Evolutionary conservation across 2,329 filamentous ascomycete genomes (phyloP), one percentile per base, ranked within the genome.

Genomic region (Claviceps humidiphila): DNA sequence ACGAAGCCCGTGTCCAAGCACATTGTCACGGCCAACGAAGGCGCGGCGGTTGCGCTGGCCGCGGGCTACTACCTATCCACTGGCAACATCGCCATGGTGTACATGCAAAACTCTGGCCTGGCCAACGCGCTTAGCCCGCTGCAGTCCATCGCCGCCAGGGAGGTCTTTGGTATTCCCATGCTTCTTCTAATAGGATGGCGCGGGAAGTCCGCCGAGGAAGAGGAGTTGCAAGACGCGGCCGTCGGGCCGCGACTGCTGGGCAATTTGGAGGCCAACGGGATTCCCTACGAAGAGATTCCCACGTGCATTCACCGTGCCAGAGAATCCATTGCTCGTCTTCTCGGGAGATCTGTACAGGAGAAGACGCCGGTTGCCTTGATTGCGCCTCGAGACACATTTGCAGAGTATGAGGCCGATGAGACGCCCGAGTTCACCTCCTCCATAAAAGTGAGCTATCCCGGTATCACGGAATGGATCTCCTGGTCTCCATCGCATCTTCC

Each of bases 81-180:
- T 4, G 20, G 51, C 24, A 34, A 26, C 20, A 40, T 49, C 38
- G 51, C 51, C 24, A 13, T 52, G 24, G 44, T 45, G 17, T 52
- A 52, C 42, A 41, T 52, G 44, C 51, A 52, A 24, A 52, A 52
- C 51, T 52, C 51, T 3, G 51, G 51, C 5, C 20, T 48, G 1
- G 34, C 51, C 13, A 52, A 52, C 39, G 51, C 51, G 14, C 45
- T 52, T 5, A 52, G 47, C 30, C 51, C 51, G 16, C 44, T 52
- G 1, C 51, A 52, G 26, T 41, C 42, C 37, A 38, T 52, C 20
- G 46, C 51, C 22, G 51, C 51, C 24, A 52, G 44, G 44, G 51
- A 52, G 22, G 51, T 52, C 44, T 52, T 48, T 38, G 51, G 51
- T 9, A 52, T 52, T 17, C 51, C 51, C 38, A 52, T 52, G 51